Percentiles rank a stretch among this genome's conserved stretches.
These are phyloP conservation scores for Aspergillus fumigatus DNA, from an alignment of 2,329 filamentous ascomycete species.

Conservation along the genomic window DNA sequence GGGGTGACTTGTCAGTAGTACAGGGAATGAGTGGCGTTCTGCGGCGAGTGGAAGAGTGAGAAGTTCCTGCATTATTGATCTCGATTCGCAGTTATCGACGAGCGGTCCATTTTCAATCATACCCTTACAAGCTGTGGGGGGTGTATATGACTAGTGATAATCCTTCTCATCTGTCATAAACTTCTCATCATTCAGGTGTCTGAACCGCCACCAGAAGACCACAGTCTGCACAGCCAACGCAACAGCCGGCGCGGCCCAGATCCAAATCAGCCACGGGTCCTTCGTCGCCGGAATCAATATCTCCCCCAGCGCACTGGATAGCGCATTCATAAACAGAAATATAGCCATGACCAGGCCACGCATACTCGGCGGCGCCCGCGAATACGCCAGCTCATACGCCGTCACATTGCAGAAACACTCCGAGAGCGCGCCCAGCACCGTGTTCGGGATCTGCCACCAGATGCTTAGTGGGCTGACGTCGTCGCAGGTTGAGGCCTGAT, in stretches of 20 bases:
- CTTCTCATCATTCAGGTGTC: conserved; percentile 45
- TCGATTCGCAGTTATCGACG: too few species aligned
- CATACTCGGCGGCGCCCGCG: conserved; percentile 41
- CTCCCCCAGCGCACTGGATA: conserved; percentile 39
- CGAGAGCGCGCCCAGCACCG: conserved; percentile 34
- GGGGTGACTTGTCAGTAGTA: background rate
- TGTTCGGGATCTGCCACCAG: conserved; percentile 41
- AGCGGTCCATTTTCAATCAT: too few species aligned
- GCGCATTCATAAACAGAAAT: conserved; percentile 39
- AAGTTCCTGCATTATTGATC: too few species aligned
- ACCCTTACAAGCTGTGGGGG: too few species aligned
- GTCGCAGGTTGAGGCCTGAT: conserved; percentile 37
- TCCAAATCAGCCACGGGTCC: conserved; percentile 48
- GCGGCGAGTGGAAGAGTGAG: too few species aligned
- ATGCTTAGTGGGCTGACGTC: conserved; percentile 38
- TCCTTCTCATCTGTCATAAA: conserved; percentile 34
- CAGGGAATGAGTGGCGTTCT: too few species aligned
- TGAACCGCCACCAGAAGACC: conserved; percentile 47
- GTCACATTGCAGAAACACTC: conserved; percentile 43
- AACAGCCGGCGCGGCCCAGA: conserved; percentile 48
- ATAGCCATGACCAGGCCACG: conserved; percentile 40
- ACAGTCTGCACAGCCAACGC: conserved; percentile 45
- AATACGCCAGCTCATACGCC: conserved; percentile 44
- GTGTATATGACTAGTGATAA: conserved; percentile 1
- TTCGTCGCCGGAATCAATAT: conserved; percentile 41